These are phyloP conservation scores for Medicago truncatula DNA, from an alignment of 306 rosid species.

Conservation along the genomic window MtrunA17r5.0-ANR NC_053043.1:9689001-9689500, in stretches of 20 bases:
- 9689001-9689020: slow-evolving; percentile 50
- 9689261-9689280: slow-evolving; percentile 37
- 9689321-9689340: too few species aligned
- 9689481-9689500: too few species aligned
- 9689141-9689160: slow-evolving; percentile 53
- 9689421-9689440: too few species aligned
- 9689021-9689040: slow-evolving; percentile 47
- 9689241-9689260: slow-evolving; percentile 33
- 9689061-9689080: slow-evolving; percentile 63
- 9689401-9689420: too few species aligned
- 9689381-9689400: too few species aligned
- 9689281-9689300: too few species aligned
- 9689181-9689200: slow-evolving; percentile 47
- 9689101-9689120: slow-evolving; percentile 35
- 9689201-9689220: slow-evolving; percentile 12
- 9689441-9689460: too few species aligned
- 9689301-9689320: too few species aligned
- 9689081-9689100: slow-evolving; percentile 62
- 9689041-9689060: slow-evolving; percentile 43
- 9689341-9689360: too few species aligned
- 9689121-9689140: slow-evolving; percentile 36
- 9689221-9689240: neutral
- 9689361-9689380: too few species aligned
- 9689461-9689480: too few species aligned
- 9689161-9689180: slow-evolving; percentile 47